Evolutionary conservation across 2,329 filamentous ascomycete species (phyloP), one percentile per base, ranked within the genome.

Genomic region (Ceratocystiopsis brevicomis): DNA sequence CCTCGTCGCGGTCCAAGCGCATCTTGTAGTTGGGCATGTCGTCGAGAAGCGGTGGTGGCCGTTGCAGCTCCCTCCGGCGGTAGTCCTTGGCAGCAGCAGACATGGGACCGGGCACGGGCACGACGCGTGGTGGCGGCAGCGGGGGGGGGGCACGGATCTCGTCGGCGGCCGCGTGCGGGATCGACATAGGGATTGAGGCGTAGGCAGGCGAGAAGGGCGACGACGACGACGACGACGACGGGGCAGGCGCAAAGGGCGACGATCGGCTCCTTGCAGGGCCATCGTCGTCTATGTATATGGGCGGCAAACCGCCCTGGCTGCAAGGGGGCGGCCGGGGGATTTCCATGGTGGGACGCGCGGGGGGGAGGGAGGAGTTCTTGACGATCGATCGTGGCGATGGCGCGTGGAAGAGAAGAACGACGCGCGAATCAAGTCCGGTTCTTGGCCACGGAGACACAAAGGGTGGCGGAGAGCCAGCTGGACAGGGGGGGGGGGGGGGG

Each of bases 91-190:
- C 46, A 6, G 47, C 42, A 1, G 42, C 40, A 3, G 47, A 48
- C 36, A 44, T 44, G 10, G 47, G 57, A 3, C 48, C 56, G 35
- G 53, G 43, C 21, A 54, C 50, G 13, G 57, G 57, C 6, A 59
- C 45, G 36, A 50, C 56, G 39, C 52, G 51, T 0, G 59, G 59
- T 17, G 59, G 59, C 16, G 59, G 58, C 38, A 61, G 48, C 12
- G 59, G 58, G 33, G 59, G 59, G 19, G 59, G 59, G 14, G 53
- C 56, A 45, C 60, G 54, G 42, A 57, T 53, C n/a, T 54, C 52
- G 12, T 50, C 51, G 40, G 11, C 32, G 9, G 54, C 52, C 38
- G 50, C 53, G 45, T 55, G 57, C 41, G 54, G 55, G 51, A 62
- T 61, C 19, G 57, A 53, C 58, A 61, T 59, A 3, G 59, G 58